phyloP scores from a whole-genome alignment of 306 rosid genomes.

The Arachis stenosperma region DNA sequence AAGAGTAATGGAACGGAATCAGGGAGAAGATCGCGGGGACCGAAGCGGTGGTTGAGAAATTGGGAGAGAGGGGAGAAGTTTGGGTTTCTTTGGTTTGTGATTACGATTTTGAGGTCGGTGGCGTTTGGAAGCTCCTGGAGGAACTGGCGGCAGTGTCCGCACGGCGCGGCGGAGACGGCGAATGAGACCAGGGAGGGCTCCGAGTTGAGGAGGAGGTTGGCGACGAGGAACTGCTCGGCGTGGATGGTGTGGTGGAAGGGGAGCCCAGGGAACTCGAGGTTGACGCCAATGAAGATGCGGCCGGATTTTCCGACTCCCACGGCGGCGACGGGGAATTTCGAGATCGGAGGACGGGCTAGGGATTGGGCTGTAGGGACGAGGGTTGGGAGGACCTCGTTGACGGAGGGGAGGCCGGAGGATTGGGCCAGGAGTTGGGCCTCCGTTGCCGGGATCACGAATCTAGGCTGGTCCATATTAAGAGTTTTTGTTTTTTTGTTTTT shows the following conservation, averaged over 20 bases:
- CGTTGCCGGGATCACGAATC: constrained; percentile 66
- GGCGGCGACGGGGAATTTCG: constrained; percentile 80
- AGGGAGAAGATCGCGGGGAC: constrained; percentile 75
- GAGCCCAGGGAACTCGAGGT: constrained; percentile 87
- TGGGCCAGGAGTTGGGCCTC: constrained; percentile 66
- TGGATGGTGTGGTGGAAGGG: constrained; percentile 91
- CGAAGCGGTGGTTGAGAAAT: constrained; percentile 75
- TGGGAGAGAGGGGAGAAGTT: constrained; percentile 53
- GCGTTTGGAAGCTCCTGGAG: constrained; percentile 80
- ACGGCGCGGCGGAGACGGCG: constrained; percentile 89
- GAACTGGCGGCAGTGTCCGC: constrained; percentile 97
- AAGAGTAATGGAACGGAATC: constrained; percentile 61
- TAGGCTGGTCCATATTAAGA: constrained; percentile 52
- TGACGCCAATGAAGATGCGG: constrained; percentile 81
- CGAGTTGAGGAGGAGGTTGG: constrained; percentile 62
- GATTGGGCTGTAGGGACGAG: constrained; percentile 57
- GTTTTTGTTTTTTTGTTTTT: background rate
- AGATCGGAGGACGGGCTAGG: constrained; percentile 85
- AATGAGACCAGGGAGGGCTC: constrained; percentile 60
- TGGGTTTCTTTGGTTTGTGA: constrained; percentile 44
- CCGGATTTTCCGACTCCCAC: constrained; percentile 76
- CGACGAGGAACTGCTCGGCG: constrained; percentile 93
- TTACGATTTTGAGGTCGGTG: constrained; percentile 55
- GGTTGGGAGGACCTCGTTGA: constrained; percentile 58
- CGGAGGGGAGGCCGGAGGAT: constrained; percentile 40